Conservation (phyloP, 1,139 yeast species). For the Yamadazyma dendronema region DNA sequence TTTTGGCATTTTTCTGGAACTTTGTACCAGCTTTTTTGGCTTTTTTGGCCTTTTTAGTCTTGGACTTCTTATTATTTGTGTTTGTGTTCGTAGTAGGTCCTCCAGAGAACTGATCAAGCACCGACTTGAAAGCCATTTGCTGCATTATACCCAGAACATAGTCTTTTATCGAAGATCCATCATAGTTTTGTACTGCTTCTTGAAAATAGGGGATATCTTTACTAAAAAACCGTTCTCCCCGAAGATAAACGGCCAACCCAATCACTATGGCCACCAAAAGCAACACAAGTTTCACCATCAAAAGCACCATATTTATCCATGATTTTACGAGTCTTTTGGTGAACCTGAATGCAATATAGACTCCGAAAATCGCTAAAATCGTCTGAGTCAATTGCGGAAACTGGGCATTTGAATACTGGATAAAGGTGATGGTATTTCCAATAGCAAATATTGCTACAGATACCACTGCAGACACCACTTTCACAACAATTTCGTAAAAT, state of each 20-base stretch:
- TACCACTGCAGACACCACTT: conserved; percentile 2
- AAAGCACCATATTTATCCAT: conserved; percentile 26
- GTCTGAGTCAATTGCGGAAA: conserved; percentile 12
- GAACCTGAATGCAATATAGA: conserved; percentile 12
- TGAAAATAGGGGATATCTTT: conserved; percentile 18
- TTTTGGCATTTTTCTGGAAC: conserved; percentile 15
- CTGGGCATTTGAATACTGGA: conserved; percentile 7
- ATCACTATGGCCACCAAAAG: conserved; percentile 12
- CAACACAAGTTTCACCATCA: conserved; percentile 20
- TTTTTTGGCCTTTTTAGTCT: background rate
- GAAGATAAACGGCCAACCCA: conserved; percentile 16
- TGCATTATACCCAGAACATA: conserved; percentile 1
- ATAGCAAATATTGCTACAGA: conserved; percentile 12
- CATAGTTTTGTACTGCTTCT: background rate
- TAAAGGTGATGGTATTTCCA: conserved; percentile 9
- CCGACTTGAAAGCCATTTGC: conserved; percentile 4
- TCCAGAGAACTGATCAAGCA: conserved; percentile 2
- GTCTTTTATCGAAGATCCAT: conserved; percentile 2
- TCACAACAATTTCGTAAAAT: conserved; percentile 1
- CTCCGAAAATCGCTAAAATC: conserved; percentile 5
- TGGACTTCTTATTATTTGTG: conserved; percentile 1
- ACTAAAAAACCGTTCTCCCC: conserved; percentile 21
- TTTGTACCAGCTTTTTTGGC: conserved; percentile 6
- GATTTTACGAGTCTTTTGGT: conserved; percentile 10
- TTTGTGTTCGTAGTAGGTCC: background rate